Percentiles rank a stretch among this genome's conserved stretches.
Conservation (phyloP, 768 basidiomycete genomes). For the Mycena indigotica region DNA sequence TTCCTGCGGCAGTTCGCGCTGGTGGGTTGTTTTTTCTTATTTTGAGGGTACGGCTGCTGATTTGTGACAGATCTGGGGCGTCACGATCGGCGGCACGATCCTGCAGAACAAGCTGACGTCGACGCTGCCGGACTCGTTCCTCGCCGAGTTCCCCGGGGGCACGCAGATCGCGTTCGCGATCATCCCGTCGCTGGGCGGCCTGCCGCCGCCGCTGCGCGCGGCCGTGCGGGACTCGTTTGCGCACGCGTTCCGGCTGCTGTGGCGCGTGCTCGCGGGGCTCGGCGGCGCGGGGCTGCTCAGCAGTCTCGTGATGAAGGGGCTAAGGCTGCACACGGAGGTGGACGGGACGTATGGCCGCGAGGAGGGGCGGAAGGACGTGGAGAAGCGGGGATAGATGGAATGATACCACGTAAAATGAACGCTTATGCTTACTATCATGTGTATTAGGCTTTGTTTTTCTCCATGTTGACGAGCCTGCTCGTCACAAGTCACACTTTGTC, state of each 20-base stretch:
- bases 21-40: not conserved
- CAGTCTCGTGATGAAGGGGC: conserved; percentile 32
- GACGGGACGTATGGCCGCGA: conserved; percentile 27
- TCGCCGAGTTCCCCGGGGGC: conserved; percentile 33
- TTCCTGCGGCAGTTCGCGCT: conserved; percentile 40
- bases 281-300: conserved; percentile 32
- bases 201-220: conserved; percentile 31
- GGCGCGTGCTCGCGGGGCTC: conserved; percentile 42
- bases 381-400: too few species aligned
- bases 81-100: conserved; percentile 46
- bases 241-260: conserved; percentile 36
- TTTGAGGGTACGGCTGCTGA: conserved; percentile 23
- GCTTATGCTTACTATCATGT: too few species aligned
- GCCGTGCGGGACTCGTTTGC: conserved; percentile 44
- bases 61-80: conserved; percentile 36
- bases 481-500: too few species aligned
- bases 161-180: conserved; percentile 42
- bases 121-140: conserved; percentile 39
- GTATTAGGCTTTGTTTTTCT: too few species aligned
- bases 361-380: not conserved
- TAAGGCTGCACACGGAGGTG: conserved; percentile 29
- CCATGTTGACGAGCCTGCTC: too few species aligned
- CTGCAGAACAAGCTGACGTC: conserved; percentile 47
- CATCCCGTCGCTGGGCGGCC: conserved; percentile 37
- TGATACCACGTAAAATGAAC: too few species aligned